A percentile compares a stretch with the other conserved stretches of the same genome.
Evolutionary conservation across 2,329 filamentous ascomycete genomes (phyloP).

Genomic region (Elsinoe fawcettii): DNA sequence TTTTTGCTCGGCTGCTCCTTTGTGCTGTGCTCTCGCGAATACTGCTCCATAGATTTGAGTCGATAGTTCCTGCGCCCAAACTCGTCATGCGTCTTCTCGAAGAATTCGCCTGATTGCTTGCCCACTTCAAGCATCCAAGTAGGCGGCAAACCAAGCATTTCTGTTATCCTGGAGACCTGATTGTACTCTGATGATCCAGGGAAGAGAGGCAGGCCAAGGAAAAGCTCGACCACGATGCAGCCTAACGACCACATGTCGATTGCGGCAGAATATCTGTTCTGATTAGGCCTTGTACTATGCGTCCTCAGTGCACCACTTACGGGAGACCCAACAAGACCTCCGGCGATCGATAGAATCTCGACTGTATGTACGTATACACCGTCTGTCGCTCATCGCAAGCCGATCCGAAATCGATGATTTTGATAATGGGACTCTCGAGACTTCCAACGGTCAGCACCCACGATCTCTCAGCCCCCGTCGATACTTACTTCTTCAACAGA

Average conservation of each 20-base stretch:
- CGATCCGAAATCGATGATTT: conserved; percentile 98
- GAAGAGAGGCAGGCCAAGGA: conserved; percentile 88
- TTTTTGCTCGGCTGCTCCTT: conserved; percentile 99
- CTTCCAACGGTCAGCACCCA: conserved; percentile 30
- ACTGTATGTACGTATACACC: conserved; percentile 98
- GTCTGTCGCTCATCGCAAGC: conserved; percentile 97
- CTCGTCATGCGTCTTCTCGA: conserved; percentile 86
- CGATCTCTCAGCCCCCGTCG: neutral
- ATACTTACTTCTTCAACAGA: conserved; percentile 73
- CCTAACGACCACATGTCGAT: conserved; percentile 99
- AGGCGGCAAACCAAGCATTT: conserved; percentile 93
- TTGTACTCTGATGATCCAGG: conserved; percentile 98
- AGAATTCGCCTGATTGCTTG: conserved; percentile 95
- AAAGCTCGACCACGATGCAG: conserved; percentile 96
- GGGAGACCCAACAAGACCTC: conserved; percentile 92
- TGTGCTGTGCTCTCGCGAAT: conserved; percentile 86
- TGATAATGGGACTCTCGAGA: conserved; percentile 97
- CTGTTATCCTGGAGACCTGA: conserved; percentile 90
- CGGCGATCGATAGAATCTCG: conserved; percentile 92
- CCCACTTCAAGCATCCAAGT: conserved; percentile 99
- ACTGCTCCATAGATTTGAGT: conserved; percentile 96
- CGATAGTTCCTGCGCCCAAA: conserved; percentile 86
- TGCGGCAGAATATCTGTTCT: conserved; percentile 72
- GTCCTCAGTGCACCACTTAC: conserved; percentile 31
- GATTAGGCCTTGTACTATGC: conserved; percentile 17